Percentiles rank a stretch among this genome's conserved stretches.
Evolutionary conservation across 2,329 filamentous ascomycete genomes (phyloP).

Genomic region (Penicillium sclerotiorum): DNA sequence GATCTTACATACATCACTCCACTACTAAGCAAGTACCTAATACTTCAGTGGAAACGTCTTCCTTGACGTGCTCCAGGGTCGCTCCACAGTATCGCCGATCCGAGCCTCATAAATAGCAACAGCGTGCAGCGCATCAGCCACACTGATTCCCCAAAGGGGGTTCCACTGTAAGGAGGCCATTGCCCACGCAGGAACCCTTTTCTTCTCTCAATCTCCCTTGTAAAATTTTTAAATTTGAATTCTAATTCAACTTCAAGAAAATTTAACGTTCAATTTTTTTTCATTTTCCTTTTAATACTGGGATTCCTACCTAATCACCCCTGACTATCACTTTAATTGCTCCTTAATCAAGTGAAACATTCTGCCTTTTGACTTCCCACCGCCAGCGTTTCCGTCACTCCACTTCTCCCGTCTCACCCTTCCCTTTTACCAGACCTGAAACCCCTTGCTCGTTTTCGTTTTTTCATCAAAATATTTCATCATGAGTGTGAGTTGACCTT

Average conservation of each 20-base stretch:
- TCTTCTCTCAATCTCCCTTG: background rate
- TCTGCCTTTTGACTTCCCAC: constrained; percentile 11
- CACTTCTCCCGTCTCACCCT: constrained; percentile 28
- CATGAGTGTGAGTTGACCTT: constrained; percentile 54
- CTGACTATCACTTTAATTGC: constrained; percentile 14
- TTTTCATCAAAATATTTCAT: constrained; percentile 25
- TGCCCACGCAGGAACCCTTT: constrained; percentile 1
- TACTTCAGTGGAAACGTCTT: constrained; percentile 4
- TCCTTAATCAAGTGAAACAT: constrained; percentile 6
- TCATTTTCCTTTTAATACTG: too few species aligned
- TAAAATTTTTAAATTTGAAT: background rate
- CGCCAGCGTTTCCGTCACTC: constrained; percentile 24
- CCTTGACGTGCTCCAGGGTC: constrained; percentile 6
- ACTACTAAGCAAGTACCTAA: background rate
- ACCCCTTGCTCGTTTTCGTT: constrained; percentile 11
- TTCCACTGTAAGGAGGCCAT: constrained; percentile 11
- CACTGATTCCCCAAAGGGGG: constrained; percentile 1
- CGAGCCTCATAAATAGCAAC: constrained; percentile 15
- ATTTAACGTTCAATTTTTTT: background rate
- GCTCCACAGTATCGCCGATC: constrained; percentile 6
- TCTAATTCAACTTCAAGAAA: background rate
- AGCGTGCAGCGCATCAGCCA: constrained; percentile 11
- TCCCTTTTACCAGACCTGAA: constrained; percentile 12
- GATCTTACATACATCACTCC: rapidly evolving
- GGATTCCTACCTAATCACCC: background rate